Percentiles rank a stretch among this genome's conserved stretches.
Conservation (phyloP, 2,329 filamentous ascomycete genomes). For the Cadophora sp. region DNA sequence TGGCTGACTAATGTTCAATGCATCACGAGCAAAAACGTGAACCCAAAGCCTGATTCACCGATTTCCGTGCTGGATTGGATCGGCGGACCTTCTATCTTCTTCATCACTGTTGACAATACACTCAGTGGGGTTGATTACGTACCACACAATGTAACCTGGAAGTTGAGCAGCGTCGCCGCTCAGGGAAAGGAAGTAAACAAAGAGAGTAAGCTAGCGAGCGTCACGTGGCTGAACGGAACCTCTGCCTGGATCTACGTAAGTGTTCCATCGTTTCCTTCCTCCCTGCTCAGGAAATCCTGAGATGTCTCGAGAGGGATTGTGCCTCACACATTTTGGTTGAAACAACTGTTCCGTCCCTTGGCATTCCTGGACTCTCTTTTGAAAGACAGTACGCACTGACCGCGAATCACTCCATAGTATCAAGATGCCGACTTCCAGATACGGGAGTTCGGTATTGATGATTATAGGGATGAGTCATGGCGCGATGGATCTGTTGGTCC, state of each 20-base stretch:
- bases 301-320: no score
- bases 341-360: no score
- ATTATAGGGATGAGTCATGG: conserved; percentile 24
- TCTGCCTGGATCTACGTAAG: conserved; percentile 21
- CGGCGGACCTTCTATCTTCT: conserved; percentile 26
- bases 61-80: not conserved
- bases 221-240: conserved; percentile 28
- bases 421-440: conserved; percentile 21
- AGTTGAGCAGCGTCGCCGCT: conserved; percentile 16
- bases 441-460: conserved; percentile 28
- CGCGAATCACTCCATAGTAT: not conserved
- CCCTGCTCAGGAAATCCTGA: no score
- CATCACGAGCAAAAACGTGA: not conserved
- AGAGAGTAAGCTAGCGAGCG: conserved; percentile 22
- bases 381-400: no score
- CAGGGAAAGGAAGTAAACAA: conserved; percentile 18
- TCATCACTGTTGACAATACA: conserved; percentile 19
- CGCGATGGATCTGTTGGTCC: conserved; percentile 21
- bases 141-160: conserved; percentile 25
- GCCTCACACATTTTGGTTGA: no score
- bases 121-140: conserved; percentile 23
- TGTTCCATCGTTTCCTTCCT: no score
- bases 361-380: no score
- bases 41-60: not conserved
- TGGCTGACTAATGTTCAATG: not conserved